Evolutionary conservation across 75 land plant genomes (phyloP), one percentile per base, ranked within the genome.

Genomic region (Pinus albicaulis): DNA sequence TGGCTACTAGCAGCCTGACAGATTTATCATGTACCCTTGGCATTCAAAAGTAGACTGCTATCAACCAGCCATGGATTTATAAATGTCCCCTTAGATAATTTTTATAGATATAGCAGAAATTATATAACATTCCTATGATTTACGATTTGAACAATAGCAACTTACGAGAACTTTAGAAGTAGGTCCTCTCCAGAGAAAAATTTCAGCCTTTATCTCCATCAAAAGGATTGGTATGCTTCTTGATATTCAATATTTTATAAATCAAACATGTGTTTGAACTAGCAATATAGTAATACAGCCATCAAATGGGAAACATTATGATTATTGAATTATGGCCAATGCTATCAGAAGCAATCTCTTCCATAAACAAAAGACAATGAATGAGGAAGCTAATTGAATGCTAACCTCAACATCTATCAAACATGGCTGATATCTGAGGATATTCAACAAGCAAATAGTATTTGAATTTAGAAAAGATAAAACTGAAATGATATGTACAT

Each of bases 241-340:
- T 36, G 70, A 66, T 66, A 20, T 66, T 66, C 70, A 38, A 66
- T 20, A 38, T 66, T 65, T 65, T 66, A 66, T 38, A 34, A 36
- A 64, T 16, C 14, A 64, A 38, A 48, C 11, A 48, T 44, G 1
- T 48, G 11, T 48, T 10, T 48, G 23, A 36, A 17, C 7, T 19
- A 66, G 6, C n/a, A 15, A 66, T 36, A 17, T 16, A 12, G 36
- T 13, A 63, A 28, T 25, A 26, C 36, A 63, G 52, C 36, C 36
- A 63, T 26, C 34, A 63, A 38, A 26, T 66, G 38, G 16, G 48
- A 34, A 66, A 19, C 16, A 66, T 34, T 36, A 31, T 17, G 38
- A 31, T 34, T 3, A 36, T 36, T 38, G 36, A 15, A 65, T 17
- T 36, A 36, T 31, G 41, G 44, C 69, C 48, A 66, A 7, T 36